A percentile compares a stretch with the other conserved stretches of the same genome.
These are phyloP conservation scores for Theobroma cacao DNA, from an alignment of 345 rosid genomes.

Conservation along the genomic window DNA sequence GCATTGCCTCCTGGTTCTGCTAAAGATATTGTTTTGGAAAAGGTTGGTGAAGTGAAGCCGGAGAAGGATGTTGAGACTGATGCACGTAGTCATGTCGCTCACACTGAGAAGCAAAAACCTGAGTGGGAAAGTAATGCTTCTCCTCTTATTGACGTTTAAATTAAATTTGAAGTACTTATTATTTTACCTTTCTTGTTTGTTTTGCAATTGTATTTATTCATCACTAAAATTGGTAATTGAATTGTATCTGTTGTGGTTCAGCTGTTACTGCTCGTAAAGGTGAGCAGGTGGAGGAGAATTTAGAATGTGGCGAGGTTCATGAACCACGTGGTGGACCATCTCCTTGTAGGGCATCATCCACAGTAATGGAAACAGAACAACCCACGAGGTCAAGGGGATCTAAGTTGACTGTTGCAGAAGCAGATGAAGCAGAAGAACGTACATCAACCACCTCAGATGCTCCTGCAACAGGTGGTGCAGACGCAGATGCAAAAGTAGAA, in stretches of 20 bases:
- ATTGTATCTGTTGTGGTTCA: conserved; percentile 15
- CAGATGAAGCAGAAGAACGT: conserved; percentile 46
- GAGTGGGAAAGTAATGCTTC: conserved; percentile 25
- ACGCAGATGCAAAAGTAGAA: conserved; percentile 54
- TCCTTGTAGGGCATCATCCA: neutral
- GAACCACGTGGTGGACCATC: neutral
- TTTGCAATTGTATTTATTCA: neutral
- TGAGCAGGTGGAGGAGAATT: conserved; percentile 32
- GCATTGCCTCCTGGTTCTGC: conserved; percentile 20
- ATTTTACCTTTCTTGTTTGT: neutral
- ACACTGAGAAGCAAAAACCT: conserved; percentile 15
- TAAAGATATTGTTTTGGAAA: conserved; percentile 20
- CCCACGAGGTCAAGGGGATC: conserved; percentile 27
- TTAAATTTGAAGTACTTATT: neutral
- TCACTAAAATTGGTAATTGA: conserved; percentile 5
- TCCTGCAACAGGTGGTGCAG: conserved; percentile 33
- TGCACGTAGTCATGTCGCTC: neutral
- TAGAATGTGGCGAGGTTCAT: conserved; percentile 17
- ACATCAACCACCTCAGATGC: conserved; percentile 29
- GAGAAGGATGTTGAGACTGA: conserved; percentile 33
- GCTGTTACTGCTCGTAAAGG: conserved; percentile 24
- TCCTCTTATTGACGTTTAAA: neutral
- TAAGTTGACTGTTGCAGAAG: conserved; percentile 31
- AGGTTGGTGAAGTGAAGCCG: conserved; percentile 28
- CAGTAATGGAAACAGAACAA: neutral